Evolutionary conservation across 2,329 filamentous ascomycete species (phyloP), one percentile per base, ranked within the genome.

Genomic region (Colletotrichum endophyticum): DNA sequence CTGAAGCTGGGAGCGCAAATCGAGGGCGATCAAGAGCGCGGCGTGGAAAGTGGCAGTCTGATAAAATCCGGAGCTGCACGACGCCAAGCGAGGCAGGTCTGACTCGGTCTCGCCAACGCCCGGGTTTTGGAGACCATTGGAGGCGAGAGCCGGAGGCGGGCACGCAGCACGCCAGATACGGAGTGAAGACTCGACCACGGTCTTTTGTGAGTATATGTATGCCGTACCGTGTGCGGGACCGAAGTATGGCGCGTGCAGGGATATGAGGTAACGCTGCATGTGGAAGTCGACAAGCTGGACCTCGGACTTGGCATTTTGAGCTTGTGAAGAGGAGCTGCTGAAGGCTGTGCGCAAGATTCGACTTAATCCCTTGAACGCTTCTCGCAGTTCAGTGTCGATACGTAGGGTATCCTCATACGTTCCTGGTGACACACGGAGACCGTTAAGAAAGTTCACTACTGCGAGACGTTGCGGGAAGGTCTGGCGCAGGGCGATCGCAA

Each of bases 191-290:
- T 92, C 90, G 8, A 90, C 78, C 0, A 87, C 83, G 0, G 87
- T 85, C 59, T 87, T 89, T 1, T 88, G 82, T 0, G 90, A 91
- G 75, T 87, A 91, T 1, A 89, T 88, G 75, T 88, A 91, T 4
- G 84, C 80, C 1, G 87, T 83, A 6, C 90, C 84, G 1, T 81
- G 81, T 2, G 87, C 83, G 0, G 83, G 79, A 1, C 81, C 81
- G 30, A 89, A 87, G 79, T 87, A 92, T 0, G 89, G 89, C 4
- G 89, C 84, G 79, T 94, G 92, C 0, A 94, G 84, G 0, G 88
- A 84, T 8, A 90, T 84, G 4, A 93, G 81, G 78, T 91, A 92
- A 11, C 90, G 89, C 30, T 89, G 87, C 76, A 92, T 85, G 27
- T 91, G 81, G 57, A 91, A 84, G 32, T 92, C 88, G 8, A 91